Base-by-base conservation (phyloP, 192 early-diverging fungal species). In the Linnemannia hyalina region DNA sequence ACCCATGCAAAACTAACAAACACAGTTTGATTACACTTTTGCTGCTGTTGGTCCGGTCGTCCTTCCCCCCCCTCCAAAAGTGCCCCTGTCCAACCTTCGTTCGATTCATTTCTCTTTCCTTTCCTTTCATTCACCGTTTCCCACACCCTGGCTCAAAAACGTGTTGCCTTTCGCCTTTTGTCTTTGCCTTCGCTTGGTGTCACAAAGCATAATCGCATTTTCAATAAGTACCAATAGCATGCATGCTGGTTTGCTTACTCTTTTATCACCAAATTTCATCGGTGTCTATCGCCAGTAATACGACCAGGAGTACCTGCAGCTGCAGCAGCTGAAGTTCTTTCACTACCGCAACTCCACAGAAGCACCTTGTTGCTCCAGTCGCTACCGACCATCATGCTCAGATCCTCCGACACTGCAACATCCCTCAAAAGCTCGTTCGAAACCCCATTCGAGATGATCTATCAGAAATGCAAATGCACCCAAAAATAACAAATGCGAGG, bases 361-460 rank as follows among this genome's bases (percentile, higher is more conserved):
- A 76, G 38, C 11, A 86, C 84, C 32, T 76, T 79, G 26, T 86
- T 86, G 40, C 38, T 70, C 84, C 84, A 86, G 65, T 86, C 84
- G 18, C 78, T 72, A 15, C 72, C 75, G 6, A 86, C 80, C 16
- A 86, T 81, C 72, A 75, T 86, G 35, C 71, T 78, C 75, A 86
- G 35, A 52, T 86, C 84, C 38, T 81, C 75, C 9, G 84, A 86
- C 22, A 86, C 72, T 6, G 84, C 65, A 49, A 81, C 72, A 73
- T 86, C 84, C 23, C 79, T 70, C 13, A 86, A 26, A 23, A 86
- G 60, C 47, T 86, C 76, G 13, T 22, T 63, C 3, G 84, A 86
- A 13, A 68, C 84, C 7, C 38, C 54, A 38, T 86, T 79, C 44
- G 72, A 69, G 38, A 86, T 70, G n/a, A 68, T 46, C 82, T 85